Evolutionary conservation across 2,329 filamentous ascomycete genomes (phyloP), one percentile per base, ranked within the genome.

Genomic region (Talaromyces sp.): DNA sequence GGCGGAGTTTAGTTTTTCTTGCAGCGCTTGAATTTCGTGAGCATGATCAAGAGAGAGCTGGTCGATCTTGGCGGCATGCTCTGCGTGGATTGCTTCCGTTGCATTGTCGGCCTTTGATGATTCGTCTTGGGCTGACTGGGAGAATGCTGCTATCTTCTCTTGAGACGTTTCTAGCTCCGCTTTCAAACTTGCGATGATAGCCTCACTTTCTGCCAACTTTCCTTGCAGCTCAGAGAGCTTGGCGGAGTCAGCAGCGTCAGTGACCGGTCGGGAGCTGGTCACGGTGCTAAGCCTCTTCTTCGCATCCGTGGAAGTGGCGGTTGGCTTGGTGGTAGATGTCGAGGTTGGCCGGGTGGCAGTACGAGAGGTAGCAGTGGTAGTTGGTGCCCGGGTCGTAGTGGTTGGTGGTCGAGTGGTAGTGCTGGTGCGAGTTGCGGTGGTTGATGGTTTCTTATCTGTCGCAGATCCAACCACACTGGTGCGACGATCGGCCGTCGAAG

Each of bases 261-360:
- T 62, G n/a, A 66, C 62, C 32, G 63, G 43, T 60, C 72, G 73
- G 11, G 68, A 63, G 12, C 68, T 63, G n/a, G 68, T 65, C 11
- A 69, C 66, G 0, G 74, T 73, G 66, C 74, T 77, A 59, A 75
- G 61, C 35, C 75, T 67, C 64, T 74, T 77, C 58, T 70, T 74
- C 3, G 72, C 68, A 24, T 70, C 72, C n/a, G 66, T 66, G 9
- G 59, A 56, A 14, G 66, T 64, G 11, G 67, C 62, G 11, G 65
- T 55, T n/a, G 65, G 61, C 19, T 64, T 63, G 17, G 63, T 65
- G 26, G 62, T 48, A 29, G 65, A 62, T 26, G 66, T 60, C n/a
- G 67, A 58, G 12, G 65, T 62, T 21, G 66, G 62, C 8, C 67
- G 61, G 4, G 67, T 67, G 9, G 70, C 65, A 31, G 70, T 63